Evolutionary conservation across 805 yeast species (phyloP).

Genomic region (Kuraishia piskuri): DNA sequence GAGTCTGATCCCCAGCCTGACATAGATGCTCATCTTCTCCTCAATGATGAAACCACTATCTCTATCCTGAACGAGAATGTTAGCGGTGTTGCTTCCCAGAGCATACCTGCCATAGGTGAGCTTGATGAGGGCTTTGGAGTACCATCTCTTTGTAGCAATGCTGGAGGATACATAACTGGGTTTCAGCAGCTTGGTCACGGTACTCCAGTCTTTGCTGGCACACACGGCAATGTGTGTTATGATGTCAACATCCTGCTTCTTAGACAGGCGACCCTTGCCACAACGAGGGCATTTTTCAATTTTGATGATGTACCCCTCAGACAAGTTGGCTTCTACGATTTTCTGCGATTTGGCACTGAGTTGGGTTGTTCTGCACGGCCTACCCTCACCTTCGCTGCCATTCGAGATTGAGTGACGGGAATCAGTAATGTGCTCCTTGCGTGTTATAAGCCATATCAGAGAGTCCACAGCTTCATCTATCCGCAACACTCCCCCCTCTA

Average conservation of each 20-base stretch:
- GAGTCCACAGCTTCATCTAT: slow-evolving; percentile 36
- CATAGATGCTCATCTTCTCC: slow-evolving; percentile 86
- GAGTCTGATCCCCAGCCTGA: slow-evolving; percentile 78
- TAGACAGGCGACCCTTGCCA: slow-evolving; percentile 44
- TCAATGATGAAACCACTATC: slow-evolving; percentile 82
- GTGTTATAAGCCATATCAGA: slow-evolving; percentile 33
- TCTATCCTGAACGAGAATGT: slow-evolving; percentile 89
- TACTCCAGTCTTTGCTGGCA: slow-evolving; percentile 67
- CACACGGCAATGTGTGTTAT: slow-evolving; percentile 87
- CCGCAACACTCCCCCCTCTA: slow-evolving; percentile 46
- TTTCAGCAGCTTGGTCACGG: slow-evolving; percentile 53
- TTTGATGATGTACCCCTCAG: slow-evolving; percentile 35
- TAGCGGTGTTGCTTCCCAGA: slow-evolving; percentile 86
- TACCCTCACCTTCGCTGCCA: not conserved
- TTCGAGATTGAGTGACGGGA: not conserved
- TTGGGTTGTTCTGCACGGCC: not conserved
- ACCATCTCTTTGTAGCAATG: slow-evolving; percentile 86
- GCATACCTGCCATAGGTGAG: slow-evolving; percentile 83
- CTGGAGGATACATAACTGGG: slow-evolving; percentile 70
- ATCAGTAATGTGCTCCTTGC: slow-evolving; percentile 5
- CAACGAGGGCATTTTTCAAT: slow-evolving; percentile 79
- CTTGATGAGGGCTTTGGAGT: slow-evolving; percentile 71
- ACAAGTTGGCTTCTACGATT: not conserved
- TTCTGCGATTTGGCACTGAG: not conserved
- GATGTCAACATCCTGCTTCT: slow-evolving; percentile 53